These are phyloP conservation scores for Cryphonectria nitschkei DNA, from an alignment of 2,329 filamentous ascomycete species.

Conservation along the genomic window DNA sequence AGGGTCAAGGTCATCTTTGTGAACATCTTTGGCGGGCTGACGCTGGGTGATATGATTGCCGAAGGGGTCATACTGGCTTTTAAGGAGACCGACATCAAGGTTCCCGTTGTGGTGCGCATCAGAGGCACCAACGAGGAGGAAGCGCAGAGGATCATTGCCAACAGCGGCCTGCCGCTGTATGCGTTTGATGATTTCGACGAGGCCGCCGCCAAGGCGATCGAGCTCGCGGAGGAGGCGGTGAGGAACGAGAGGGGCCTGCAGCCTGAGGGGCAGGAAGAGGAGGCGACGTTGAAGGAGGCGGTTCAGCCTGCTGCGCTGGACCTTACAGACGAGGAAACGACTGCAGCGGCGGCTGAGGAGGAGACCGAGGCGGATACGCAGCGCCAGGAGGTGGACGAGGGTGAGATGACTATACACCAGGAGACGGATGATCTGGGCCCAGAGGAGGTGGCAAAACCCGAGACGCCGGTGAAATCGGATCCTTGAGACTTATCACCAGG, in stretches of 20 bases:
- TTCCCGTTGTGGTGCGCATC: slow-evolving; percentile 78
- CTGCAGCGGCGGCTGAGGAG: neutral
- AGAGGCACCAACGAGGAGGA: slow-evolving; percentile 74
- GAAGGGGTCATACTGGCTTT: slow-evolving; percentile 75
- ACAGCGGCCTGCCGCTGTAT: slow-evolving; percentile 69
- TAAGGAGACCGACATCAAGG: slow-evolving; percentile 64
- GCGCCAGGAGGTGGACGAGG: slow-evolving; percentile 3
- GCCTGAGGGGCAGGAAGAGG: neutral
- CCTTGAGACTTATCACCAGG: neutral
- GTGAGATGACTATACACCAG: neutral
- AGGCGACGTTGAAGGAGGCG: slow-evolving; percentile 4
- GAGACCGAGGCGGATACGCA: neutral
- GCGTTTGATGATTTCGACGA: slow-evolving; percentile 78
- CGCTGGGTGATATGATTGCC: slow-evolving; percentile 81
- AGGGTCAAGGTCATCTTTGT: slow-evolving; percentile 70
- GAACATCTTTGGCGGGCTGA: slow-evolving; percentile 63
- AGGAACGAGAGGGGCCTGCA: neutral
- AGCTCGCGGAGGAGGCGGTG: slow-evolving; percentile 34
- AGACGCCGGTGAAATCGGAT: neutral
- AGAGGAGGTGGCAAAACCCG: neutral
- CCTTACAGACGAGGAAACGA: neutral
- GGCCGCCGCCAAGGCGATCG: slow-evolving; percentile 68
- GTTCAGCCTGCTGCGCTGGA: neutral
- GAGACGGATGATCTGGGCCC: slow-evolving; percentile 6
- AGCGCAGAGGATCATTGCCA: slow-evolving; percentile 70